Conservation (phyloP, 179 eudicot genomes). For the Silene coronaria region DNA sequence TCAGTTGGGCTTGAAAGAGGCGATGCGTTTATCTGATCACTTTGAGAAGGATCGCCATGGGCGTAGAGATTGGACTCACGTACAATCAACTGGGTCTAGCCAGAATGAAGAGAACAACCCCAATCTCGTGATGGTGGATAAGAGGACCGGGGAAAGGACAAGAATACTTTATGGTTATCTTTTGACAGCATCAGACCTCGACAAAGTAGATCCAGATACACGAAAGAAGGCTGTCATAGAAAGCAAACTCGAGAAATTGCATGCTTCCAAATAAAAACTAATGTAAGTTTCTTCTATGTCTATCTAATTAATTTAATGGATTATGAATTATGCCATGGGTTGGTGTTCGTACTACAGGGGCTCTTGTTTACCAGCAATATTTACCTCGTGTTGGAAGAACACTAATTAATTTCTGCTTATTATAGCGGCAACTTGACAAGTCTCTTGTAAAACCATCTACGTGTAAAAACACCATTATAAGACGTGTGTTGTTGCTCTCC, state of each 20-base stretch:
- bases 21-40: conserved; percentile 57
- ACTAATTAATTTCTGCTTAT: too few species aligned
- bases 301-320: neutral
- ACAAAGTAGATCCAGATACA: conserved; percentile 64
- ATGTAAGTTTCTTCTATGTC: conserved; percentile 15
- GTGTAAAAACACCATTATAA: too few species aligned
- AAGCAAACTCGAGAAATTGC: conserved; percentile 54
- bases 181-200: conserved; percentile 64
- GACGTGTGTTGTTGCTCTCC: too few species aligned
- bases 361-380: too few species aligned
- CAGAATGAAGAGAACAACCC: conserved; percentile 66
- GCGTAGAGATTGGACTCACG: conserved; percentile 62
- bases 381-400: too few species aligned
- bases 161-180: conserved; percentile 76
- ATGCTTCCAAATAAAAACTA: conserved; percentile 29
- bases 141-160: conserved; percentile 63
- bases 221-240: conserved; percentile 63
- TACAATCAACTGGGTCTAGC: conserved; percentile 41
- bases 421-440: too few species aligned
- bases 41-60: conserved; percentile 76
- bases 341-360: too few species aligned
- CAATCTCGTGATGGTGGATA: conserved; percentile 55
- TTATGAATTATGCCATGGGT: too few species aligned
- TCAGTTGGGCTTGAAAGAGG: conserved; percentile 68
- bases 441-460: too few species aligned